Base-by-base conservation (phyloP, 1,284 basidiomycete genomes). In the Takashimella koratensis region DNA sequence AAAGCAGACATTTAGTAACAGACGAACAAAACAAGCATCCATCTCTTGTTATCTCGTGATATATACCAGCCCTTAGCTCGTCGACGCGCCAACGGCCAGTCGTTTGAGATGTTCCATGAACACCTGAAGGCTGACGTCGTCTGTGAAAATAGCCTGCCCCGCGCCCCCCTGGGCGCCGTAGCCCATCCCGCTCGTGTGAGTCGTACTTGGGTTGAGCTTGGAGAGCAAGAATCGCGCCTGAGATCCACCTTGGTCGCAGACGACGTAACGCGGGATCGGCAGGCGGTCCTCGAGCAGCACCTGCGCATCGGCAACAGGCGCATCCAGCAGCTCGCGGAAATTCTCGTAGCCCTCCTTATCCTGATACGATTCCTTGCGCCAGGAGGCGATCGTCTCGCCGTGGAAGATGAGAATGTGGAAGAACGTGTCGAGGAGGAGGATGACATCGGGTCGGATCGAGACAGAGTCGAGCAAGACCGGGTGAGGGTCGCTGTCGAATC, bases 321-420 rank as follows among this genome's bases (percentile, higher is more conserved):
- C 79, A 68, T 92, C 90, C 39, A 98, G 82, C 53, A 98, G 79
- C 77, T 97, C 93, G 71, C 93, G 93, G 78, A 98, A 92, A 79
- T 98, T 98, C 75, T 98, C 96, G 66, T 98, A 97, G 30, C 93
- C 95, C 71, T 98, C 95, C 77, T 98, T 94, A 8, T 99, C 94
- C 72, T 98, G 96, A 73, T 98, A 99, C 5, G 94, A 93, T n/a
- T 92, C 91, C 77, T 98, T 98, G 53, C 95, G 84, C 96, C 96
- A 99, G 75, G 94, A 88, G 0, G 95, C 93, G 51, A 98, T 84
- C 16, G 93, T 93, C 76, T 95, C 92, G 25, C 96, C 96, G 73
- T 98, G 94, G 88, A 97, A 98, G 77, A 98, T 98, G 68, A 98
- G 87, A 65, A 98, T 97, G 75, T 99, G 96, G 90, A 99, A 98